Base-by-base conservation (phyloP, 75 land plant species). In the Ceratopteris richardii region DNA sequence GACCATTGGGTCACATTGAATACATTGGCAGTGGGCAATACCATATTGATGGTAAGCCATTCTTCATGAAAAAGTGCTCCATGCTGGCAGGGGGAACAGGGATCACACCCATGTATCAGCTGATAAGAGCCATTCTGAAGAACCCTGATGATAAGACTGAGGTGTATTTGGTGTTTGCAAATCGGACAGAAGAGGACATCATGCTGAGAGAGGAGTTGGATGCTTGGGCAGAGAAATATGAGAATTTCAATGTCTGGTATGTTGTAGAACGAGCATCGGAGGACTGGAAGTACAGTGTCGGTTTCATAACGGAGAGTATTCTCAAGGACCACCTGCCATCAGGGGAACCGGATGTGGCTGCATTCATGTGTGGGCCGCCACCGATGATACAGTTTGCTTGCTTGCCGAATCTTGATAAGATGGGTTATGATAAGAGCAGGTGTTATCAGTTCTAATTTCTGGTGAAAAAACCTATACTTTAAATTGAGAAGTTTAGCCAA, bases 11-110 rank as follows among this genome's bases (percentile, higher is more conserved):
- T 5, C 96, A 93, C 79, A 81, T 93, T 19, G 78, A 79, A 42
- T 93, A 93, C 63, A 63, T 55, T 0, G 96, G 90, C 0, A 59
- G 63, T 9, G 98, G 98, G 0, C 54, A 72, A 19, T 89, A 88
- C 48, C 48, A 20, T 11, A 76, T 81, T 0, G 69, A 85, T 20
- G 83, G 86, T 14, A 66, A 77, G 54, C 63, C 41, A 2, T 72
- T 61, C 60, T 70, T 56, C 20, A 90, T 79, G 25, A 78, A 60
- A 64, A 66, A 63, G 56, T 67, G 91, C 3, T 77, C 84, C 7
- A 93, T 93, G 98, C 31, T 93, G 0, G 96, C 96, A 0, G 96
- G 96, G 0, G 96, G 98, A 4, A 88, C 88, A 0, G 98, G 98
- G 4, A 94, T 94, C 50, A 94, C 98, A 0, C 98, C 98, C 7